Evolutionary conservation across 2,329 filamentous ascomycete genomes (phyloP), one percentile per base, ranked within the genome.

Genomic region (Endocalyx cinctus): DNA sequence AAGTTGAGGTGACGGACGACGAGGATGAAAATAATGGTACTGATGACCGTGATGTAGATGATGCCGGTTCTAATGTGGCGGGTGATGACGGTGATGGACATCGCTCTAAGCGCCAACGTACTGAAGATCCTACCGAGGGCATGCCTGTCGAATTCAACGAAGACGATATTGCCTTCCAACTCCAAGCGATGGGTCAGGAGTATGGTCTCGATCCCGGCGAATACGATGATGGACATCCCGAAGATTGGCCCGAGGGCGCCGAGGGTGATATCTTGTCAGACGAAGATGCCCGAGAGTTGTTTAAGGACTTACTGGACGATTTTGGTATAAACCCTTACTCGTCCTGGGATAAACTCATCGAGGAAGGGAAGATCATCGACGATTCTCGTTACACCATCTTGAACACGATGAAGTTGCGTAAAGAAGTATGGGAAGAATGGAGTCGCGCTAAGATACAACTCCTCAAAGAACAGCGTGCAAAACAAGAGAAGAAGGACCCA

Each of bases 111-210:
- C 66, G 69, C 26, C 72, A 67, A 41, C 65, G 60, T 39, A 67
- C 62, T 11, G 63, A 66, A 31, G 64, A 69, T 8, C 49, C 43
- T 11, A 38, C 46, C 8, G 62, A 47, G 10, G 62, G 72, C 2
- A 62, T 58, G 1, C 70, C 75, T 1, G 63, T 92, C 6, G 90
- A 96, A 50, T 94, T 95, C 51, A 86, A 84, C 35, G 92, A 97
- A 58, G 90, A 89, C 33, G 92, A 98, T 52, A 94, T 98, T 48
- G 89, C 87, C 22, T 89, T 82, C 54, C 92, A 98, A 54, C 70
- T 98, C 10, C 85, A 86, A 33, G 82, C 85, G 17, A 94, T 96
- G 86, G 87, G 84, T 34, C 75, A 84, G 46, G 82, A 87, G n/a
- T 88, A 89, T 47, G 86, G 79, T 1, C 69, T 89, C 18, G 85